Evolutionary conservation across 306 rosid genomes (phyloP).

Genomic region (Cicer chorassanicum): DNA sequence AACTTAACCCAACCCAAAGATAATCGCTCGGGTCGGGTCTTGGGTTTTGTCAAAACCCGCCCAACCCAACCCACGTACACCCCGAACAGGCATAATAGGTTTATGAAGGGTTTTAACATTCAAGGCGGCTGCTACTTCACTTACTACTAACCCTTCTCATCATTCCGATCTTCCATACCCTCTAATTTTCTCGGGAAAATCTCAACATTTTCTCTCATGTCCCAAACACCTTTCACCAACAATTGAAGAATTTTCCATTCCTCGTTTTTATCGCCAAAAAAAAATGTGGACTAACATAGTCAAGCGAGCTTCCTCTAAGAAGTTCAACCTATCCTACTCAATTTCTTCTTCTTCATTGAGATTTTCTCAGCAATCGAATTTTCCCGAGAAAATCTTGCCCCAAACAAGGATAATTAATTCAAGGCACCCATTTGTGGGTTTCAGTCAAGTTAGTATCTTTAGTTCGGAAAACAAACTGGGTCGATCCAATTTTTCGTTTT

Average conservation of each 20-base stretch:
- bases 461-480: conserved; percentile 42
- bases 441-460: conserved; percentile 31
- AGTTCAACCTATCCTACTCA: conserved; percentile 36
- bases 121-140: conserved; percentile 54
- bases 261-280: conserved; percentile 9
- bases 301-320: conserved; percentile 58
- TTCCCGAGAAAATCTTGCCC: conserved; percentile 43
- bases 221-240: conserved; percentile 33
- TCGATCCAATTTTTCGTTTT: conserved; percentile 46
- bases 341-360: conserved; percentile 33
- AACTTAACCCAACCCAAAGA: too few species aligned
- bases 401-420: conserved; percentile 18
- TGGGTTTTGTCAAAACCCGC: too few species aligned
- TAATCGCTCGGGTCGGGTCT: too few species aligned
- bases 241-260: conserved; percentile 1
- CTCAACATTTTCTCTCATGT: conserved; percentile 24
- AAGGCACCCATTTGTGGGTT: conserved; percentile 28
- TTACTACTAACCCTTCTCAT: not conserved
- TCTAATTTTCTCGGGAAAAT: conserved; percentile 20
- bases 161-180: not conserved
- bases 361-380: conserved; percentile 30
- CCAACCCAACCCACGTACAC: too few species aligned
- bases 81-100: conserved; percentile 63
- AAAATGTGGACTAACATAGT: conserved; percentile 69
- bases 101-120: conserved; percentile 65